Conservation (phyloP, 2,329 filamentous ascomycete species). For the Scortechinia acanthostroma region DNA sequence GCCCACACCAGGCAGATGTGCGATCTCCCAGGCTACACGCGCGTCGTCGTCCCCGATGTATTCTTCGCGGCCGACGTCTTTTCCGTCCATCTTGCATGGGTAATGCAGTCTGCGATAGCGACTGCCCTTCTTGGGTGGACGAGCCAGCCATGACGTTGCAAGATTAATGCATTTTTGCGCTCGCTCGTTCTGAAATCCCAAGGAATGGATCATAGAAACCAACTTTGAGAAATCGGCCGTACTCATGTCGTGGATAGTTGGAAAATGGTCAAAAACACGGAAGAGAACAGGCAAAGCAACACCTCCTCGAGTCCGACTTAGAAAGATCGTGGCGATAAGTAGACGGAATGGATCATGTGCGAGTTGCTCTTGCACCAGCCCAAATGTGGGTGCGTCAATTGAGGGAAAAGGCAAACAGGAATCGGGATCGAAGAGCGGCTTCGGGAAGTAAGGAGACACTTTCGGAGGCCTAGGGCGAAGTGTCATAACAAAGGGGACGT, state of each 20-base stretch:
- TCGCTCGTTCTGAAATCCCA: not conserved
- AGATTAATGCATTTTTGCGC: not conserved
- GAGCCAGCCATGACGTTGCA: not conserved
- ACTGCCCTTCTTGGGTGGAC: not conserved
- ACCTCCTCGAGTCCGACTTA: not conserved
- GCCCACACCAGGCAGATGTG: conserved; percentile 47
- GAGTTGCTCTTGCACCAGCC: not conserved
- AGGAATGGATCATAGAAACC: not conserved
- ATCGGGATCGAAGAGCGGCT: not conserved
- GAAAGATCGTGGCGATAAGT: not conserved
- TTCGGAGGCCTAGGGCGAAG: not conserved
- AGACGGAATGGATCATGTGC: not conserved
- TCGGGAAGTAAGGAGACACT: conserved; percentile 1
- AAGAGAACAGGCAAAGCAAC: conserved; percentile 1
- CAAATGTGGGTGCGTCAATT: not conserved
- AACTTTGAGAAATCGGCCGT: not conserved
- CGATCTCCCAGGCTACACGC: conserved; percentile 42
- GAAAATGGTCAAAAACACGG: not conserved
- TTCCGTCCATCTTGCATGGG: not conserved
- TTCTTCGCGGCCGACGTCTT: not conserved
- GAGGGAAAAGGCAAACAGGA: not conserved
- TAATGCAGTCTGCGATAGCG: not conserved
- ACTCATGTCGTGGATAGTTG: not conserved
- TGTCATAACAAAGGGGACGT: not conserved
- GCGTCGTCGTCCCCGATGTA: conserved; percentile 7